Percentiles rank a stretch among this genome's conserved stretches.
Conservation (phyloP, 495 filamentous ascomycete species). For the Chaetomium fimeti region DNA sequence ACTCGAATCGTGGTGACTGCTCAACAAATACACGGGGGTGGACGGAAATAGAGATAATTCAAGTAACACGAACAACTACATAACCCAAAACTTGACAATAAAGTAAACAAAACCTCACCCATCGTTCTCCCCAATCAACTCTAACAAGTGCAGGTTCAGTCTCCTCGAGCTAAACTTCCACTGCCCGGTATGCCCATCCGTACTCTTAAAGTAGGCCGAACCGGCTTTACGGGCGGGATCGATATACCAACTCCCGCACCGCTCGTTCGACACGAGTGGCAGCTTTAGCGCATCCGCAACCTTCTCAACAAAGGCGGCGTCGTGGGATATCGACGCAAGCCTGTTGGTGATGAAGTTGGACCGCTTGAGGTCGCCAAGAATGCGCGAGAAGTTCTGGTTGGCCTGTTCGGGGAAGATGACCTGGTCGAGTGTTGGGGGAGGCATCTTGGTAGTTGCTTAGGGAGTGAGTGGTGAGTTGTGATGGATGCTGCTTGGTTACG, state of each 20-base stretch:
- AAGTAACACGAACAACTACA: neutral
- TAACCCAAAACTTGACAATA: neutral
- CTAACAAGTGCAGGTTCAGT: slow-evolving; percentile 78
- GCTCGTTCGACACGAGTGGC: slow-evolving; percentile 90
- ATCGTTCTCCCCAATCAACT: slow-evolving; percentile 56
- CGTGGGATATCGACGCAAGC: slow-evolving; percentile 66
- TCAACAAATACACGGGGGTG: too few species aligned
- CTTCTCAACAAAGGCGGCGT: slow-evolving; percentile 63
- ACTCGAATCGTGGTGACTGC: too few species aligned
- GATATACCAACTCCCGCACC: slow-evolving; percentile 96
- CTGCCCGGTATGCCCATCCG: slow-evolving; percentile 85
- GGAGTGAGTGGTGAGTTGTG: neutral
- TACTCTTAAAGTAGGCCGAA: slow-evolving; percentile 95
- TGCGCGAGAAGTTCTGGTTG: slow-evolving; percentile 53
- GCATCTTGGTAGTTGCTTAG: slow-evolving; percentile 18
- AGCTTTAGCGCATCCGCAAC: slow-evolving; percentile 54
- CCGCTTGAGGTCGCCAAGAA: slow-evolving; percentile 61
- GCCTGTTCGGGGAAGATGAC: slow-evolving; percentile 52
- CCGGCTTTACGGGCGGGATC: slow-evolving; percentile 60
- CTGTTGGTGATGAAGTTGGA: slow-evolving; percentile 77
- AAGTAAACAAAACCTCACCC: slow-evolving; percentile 54
- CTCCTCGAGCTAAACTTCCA: slow-evolving; percentile 85
- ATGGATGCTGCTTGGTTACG: too few species aligned
- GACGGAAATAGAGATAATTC: neutral
- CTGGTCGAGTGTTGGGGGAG: slow-evolving; percentile 37